phyloP scores from a whole-genome alignment of 352 stramenopile species.

The Phytophthora rubi region DNA sequence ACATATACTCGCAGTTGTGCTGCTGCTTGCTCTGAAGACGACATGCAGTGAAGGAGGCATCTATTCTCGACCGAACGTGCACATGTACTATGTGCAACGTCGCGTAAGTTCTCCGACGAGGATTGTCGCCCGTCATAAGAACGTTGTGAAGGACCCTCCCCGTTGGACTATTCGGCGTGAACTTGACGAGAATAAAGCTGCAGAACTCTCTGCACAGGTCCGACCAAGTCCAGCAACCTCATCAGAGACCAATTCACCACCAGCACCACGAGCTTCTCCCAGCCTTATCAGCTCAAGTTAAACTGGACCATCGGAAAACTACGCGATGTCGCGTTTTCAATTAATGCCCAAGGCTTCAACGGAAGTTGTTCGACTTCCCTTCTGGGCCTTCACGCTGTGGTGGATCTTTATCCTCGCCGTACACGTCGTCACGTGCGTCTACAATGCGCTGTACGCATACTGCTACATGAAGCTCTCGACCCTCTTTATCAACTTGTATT shows the following conservation, averaged over 20 bases:
- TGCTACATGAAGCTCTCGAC: conserved; percentile 22
- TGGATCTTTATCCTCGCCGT: neutral
- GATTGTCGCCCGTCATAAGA: too few relatives aligned
- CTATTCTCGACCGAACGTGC: neutral
- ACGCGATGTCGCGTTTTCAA: neutral
- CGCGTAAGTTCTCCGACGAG: neutral
- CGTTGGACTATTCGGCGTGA: too few relatives aligned
- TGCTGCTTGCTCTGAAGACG: neutral
- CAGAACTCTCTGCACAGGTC: neutral
- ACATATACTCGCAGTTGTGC: too few relatives aligned
- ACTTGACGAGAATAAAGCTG: neutral
- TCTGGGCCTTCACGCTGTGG: neutral
- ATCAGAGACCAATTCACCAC: neutral
- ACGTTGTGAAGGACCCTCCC: too few relatives aligned
- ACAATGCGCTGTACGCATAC: conserved; percentile 8
- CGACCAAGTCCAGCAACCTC: too few relatives aligned
- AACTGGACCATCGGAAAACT: too few relatives aligned
- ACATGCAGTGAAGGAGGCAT: too few relatives aligned
- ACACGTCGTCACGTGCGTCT: neutral
- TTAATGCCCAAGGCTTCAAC: neutral
- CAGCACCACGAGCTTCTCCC: too few relatives aligned
- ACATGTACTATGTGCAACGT: neutral
- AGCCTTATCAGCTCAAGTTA: too few relatives aligned
- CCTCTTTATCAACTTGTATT: conserved; percentile 19
- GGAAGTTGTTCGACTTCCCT: neutral